Evolutionary conservation across 1,284 basidiomycete genomes (phyloP).

Genomic region (Schizopora paradoxa): DNA sequence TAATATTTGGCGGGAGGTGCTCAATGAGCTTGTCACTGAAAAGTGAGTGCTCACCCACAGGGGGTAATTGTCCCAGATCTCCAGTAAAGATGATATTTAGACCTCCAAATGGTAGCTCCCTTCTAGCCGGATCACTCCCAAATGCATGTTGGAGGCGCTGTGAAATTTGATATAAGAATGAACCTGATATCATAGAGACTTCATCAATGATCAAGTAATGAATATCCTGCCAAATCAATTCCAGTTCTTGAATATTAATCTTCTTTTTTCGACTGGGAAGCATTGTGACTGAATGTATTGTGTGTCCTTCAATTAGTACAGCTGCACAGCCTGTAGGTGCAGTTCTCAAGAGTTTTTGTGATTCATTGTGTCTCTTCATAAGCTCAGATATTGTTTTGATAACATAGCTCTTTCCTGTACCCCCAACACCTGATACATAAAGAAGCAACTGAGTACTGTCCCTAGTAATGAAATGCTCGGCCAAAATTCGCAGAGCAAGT

Average conservation of each 20-base stretch:
- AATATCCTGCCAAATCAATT: conserved; percentile 33
- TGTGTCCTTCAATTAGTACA: too few relatives aligned
- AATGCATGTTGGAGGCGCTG: conserved; percentile 27
- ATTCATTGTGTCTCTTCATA: too few relatives aligned
- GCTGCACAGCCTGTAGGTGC: too few relatives aligned
- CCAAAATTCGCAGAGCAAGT: conserved; percentile 30
- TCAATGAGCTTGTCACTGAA: conserved; percentile 9
- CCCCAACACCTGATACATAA: conserved; percentile 34
- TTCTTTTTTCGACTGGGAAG: too few relatives aligned
- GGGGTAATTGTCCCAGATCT: conserved; percentile 35
- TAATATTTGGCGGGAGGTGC: neutral
- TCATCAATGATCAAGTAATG: conserved; percentile 39
- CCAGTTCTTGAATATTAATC: too few relatives aligned
- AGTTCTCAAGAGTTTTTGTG: too few relatives aligned
- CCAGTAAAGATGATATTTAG: conserved; percentile 37
- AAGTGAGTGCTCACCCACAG: conserved; percentile 26
- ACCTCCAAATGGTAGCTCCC: conserved; percentile 35
- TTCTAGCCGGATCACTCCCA: conserved; percentile 26
- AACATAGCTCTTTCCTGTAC: conserved; percentile 40
- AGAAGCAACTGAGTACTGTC: conserved; percentile 26
- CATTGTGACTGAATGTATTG: too few relatives aligned
- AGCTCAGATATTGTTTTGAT: conserved; percentile 35
- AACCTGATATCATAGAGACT: conserved; percentile 36
- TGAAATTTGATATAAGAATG: conserved; percentile 25
- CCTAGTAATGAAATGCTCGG: conserved; percentile 28